phyloP scores from a whole-genome alignment of 495 filamentous ascomycete species.

The Aspergillus asperescens region DNA sequence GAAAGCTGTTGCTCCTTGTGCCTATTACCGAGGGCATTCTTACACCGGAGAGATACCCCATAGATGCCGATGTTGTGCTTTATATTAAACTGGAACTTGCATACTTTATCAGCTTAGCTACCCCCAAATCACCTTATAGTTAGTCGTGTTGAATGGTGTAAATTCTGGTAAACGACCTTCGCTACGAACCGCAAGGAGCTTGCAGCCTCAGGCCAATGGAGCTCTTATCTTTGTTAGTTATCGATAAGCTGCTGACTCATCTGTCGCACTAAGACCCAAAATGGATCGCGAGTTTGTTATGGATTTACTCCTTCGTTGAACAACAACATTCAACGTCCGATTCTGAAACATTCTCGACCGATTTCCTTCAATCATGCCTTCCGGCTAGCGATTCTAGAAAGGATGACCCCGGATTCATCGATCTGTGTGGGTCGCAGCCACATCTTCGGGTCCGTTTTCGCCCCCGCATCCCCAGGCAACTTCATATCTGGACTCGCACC shows the following conservation, averaged over 20 bases:
- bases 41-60: slow-evolving; percentile 11
- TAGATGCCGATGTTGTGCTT: slow-evolving; percentile 8
- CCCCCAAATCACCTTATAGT: too few species aligned
- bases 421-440: slow-evolving; percentile 36
- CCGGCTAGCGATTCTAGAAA: neutral
- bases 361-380: slow-evolving; percentile 8
- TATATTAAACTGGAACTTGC: neutral
- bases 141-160: too few species aligned
- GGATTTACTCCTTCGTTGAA: neutral
- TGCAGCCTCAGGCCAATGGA: neutral
- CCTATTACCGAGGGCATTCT: neutral
- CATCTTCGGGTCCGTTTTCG: slow-evolving; percentile 50
- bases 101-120: too few species aligned
- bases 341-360: neutral
- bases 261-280: neutral
- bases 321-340: neutral
- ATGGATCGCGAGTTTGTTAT: neutral
- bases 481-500: slow-evolving; percentile 15
- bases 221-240: slow-evolving; percentile 16
- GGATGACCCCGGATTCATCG: slow-evolving; percentile 18
- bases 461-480: slow-evolving; percentile 37
- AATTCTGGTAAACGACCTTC: neutral
- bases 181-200: too few species aligned
- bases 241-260: slow-evolving; percentile 20
- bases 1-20: neutral